Evolutionary conservation across 23 red algal species (phyloP), one percentile per base, ranked within the genome.

Genomic region (Gracilaria domingensis): DNA sequence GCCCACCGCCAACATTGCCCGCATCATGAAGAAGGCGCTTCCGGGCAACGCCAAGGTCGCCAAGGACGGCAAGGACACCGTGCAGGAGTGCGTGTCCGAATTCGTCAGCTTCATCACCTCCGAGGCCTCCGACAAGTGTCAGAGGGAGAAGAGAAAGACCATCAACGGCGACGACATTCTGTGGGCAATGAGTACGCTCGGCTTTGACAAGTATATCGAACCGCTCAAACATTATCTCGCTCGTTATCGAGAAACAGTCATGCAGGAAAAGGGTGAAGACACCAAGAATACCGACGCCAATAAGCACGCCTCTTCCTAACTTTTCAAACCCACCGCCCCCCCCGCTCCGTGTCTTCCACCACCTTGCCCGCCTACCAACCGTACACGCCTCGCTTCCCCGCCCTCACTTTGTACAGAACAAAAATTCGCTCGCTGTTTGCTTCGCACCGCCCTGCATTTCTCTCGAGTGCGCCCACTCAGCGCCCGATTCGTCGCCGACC

Each of bases 41-140:
- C 96, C 96, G 29, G 72, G 81, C 5, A 93, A 81, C 47, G 93
- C 93, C 30, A 98, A 98, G 79, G 86, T 98, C 16, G 93, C 96
- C 2, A 95, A 95, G 18, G 96, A 98, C 36, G 96, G 93, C 18
- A 98, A 98, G 79, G 96, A 98, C 54, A 95, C 93, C 44, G 93
- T 98, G 11, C 96, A 98, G 60, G 96, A 98, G 73, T 95, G 93
- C 67, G 93, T 95, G 13, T 93, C 86, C 76, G 96, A 98, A 77
- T 98, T 98, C 93, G 88, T 98, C 28, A 94, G 89, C 54, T 98
- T 98, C 88, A 98, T 98, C 71, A 98, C 96, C 29, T 98, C 96
- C 21, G 96, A 98, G 64, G 93, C 93, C 0, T 94, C 88, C n/a
- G 96, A 98, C 80, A 98, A 98, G 93, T 98, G 96, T 59, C 84